A percentile compares a stretch with the other conserved stretches of the same genome.
phyloP scores from a whole-genome alignment of 306 rosid species.

The Trifolium dubium region DNA sequence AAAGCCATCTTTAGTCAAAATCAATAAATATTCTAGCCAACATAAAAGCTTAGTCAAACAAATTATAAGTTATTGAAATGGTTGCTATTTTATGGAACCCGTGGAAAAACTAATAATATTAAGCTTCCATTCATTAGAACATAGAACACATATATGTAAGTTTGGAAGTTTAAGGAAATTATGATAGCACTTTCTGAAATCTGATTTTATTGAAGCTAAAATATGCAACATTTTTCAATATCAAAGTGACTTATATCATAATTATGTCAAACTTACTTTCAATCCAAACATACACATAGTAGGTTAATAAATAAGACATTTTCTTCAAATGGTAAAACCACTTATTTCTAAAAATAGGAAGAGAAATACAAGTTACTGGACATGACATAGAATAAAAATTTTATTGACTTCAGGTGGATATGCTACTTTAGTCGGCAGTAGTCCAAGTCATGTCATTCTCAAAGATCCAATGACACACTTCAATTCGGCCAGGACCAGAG shows the following conservation, averaged over 20 bases:
- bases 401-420: not conserved
- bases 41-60: not conserved
- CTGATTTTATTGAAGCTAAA: too few relatives aligned
- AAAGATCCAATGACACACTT: conserved; percentile 93
- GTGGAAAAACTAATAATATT: not conserved
- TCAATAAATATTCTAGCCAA: not conserved
- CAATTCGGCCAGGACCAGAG: conserved; percentile 69
- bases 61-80: not conserved
- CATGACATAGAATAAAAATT: not conserved
- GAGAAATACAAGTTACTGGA: too few relatives aligned
- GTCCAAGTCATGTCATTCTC: conserved; percentile 88
- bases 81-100: not conserved
- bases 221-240: too few relatives aligned
- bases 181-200: too few relatives aligned
- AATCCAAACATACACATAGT: not conserved
- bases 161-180: too few relatives aligned
- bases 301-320: too few relatives aligned
- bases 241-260: too few relatives aligned
- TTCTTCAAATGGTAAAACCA: not conserved
- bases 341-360: not conserved
- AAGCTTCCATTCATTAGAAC: not conserved
- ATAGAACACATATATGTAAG: too few relatives aligned
- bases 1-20: not conserved
- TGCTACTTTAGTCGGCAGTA: conserved; percentile 16
- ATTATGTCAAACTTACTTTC: not conserved